Evolutionary conservation across 345 rosid genomes (phyloP).

Genomic region (Rhodamnia rubescens): DNA sequence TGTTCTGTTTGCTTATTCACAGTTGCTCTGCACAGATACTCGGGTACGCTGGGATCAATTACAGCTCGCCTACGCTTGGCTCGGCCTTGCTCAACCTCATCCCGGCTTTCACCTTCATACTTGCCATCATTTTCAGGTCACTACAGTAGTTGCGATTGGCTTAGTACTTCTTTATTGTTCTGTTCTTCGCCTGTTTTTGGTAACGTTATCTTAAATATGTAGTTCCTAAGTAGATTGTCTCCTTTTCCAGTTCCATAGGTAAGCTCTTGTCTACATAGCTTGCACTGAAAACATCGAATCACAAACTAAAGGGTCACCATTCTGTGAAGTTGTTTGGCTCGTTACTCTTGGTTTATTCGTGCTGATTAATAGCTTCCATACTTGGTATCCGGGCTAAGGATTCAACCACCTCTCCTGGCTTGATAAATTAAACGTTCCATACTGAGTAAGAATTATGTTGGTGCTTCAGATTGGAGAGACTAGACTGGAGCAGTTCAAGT

Average conservation of each 20-base stretch:
- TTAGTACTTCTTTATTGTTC: not conserved
- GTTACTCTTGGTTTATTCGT: not conserved
- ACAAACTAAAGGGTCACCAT: not conserved
- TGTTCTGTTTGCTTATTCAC: not conserved
- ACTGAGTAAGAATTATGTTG: not conserved
- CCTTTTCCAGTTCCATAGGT: not conserved
- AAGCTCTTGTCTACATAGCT: not conserved
- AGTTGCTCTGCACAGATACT: conserved; percentile 18
- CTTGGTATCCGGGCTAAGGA: not conserved
- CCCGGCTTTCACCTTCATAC: conserved; percentile 38
- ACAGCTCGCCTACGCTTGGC: conserved; percentile 40
- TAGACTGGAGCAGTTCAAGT: conserved; percentile 20
- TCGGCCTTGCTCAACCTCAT: conserved; percentile 43
- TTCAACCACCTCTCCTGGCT: not conserved
- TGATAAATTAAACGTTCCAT: not conserved
- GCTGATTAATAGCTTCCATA: not conserved
- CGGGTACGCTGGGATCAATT: conserved; percentile 32
- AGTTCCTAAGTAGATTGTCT: not conserved
- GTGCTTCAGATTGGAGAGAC: conserved; percentile 31
- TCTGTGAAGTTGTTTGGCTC: not conserved
- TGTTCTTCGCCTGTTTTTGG: not conserved
- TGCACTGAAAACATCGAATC: not conserved
- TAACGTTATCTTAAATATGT: not conserved
- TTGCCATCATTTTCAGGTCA: conserved; percentile 38
- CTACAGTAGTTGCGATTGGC: not conserved